Evolutionary conservation across 306 rosid genomes (phyloP).

Genomic region (Cicer yamashitae): DNA sequence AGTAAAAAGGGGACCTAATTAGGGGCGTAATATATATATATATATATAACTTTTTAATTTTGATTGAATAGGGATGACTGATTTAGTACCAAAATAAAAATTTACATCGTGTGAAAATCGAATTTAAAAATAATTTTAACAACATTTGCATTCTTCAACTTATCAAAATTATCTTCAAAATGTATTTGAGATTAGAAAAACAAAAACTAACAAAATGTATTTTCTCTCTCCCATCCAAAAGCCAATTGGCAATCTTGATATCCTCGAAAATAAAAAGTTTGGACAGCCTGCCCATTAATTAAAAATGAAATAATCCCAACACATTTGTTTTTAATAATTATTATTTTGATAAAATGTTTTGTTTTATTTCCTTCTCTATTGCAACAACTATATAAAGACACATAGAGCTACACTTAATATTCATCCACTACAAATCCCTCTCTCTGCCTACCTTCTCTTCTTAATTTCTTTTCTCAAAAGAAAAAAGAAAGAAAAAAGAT

Average conservation of each 20-base stretch:
- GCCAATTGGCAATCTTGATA: conserved; percentile 6
- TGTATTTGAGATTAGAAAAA: no score
- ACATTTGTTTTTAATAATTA: neutral
- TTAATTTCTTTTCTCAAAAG: neutral
- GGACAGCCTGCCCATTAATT: conserved; percentile 35
- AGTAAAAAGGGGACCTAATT: no score
- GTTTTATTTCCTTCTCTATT: neutral
- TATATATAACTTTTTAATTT: no score
- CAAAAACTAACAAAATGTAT: neutral
- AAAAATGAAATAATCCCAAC: neutral
- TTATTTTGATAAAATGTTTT: neutral
- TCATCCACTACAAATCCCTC: neutral
- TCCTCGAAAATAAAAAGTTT: conserved; percentile 2
- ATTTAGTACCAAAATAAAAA: no score
- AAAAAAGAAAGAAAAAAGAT: neutral
- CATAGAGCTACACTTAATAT: neutral
- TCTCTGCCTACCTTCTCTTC: neutral
- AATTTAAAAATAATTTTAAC: no score
- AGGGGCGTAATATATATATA: no score
- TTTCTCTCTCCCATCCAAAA: neutral
- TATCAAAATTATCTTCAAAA: no score
- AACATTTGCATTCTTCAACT: no score
- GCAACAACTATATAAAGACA: conserved; percentile 34
- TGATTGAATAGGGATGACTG: no score
- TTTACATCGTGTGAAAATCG: no score